Conservation (phyloP, 2,329 filamentous ascomycete genomes). For the Alternaria arborescens region DNA sequence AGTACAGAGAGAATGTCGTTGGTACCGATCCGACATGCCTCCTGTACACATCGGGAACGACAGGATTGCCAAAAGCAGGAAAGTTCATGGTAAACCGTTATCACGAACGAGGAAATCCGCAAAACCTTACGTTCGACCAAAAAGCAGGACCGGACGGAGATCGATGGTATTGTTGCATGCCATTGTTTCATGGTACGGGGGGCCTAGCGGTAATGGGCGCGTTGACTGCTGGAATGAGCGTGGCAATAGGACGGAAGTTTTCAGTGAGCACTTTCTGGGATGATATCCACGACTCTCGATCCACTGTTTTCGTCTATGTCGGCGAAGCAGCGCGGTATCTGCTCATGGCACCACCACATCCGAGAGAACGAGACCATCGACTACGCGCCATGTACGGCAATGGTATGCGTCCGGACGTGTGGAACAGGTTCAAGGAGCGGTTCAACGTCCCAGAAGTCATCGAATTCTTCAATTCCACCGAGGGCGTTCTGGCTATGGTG, state of each 20-base stretch:
- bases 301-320: slow-evolving; percentile 78
- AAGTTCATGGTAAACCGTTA: slow-evolving; percentile 40
- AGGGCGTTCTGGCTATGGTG: slow-evolving; percentile 70
- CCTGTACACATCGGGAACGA: slow-evolving; percentile 79
- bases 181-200: slow-evolving; percentile 77
- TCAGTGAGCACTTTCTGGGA: slow-evolving; percentile 74
- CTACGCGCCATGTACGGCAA: slow-evolving; percentile 70
- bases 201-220: slow-evolving; percentile 65
- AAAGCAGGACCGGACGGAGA: slow-evolving; percentile 56
- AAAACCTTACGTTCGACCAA: slow-evolving; percentile 46
- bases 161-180: slow-evolving; percentile 79
- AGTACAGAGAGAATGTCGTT: slow-evolving; percentile 62
- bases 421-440: slow-evolving; percentile 68
- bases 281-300: slow-evolving; percentile 71
- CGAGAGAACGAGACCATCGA: slow-evolving; percentile 66
- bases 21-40: slow-evolving; percentile 65
- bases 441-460: slow-evolving; percentile 69
- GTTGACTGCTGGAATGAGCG: slow-evolving; percentile 52
- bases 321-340: slow-evolving; percentile 79
- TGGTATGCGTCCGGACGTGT: slow-evolving; percentile 73
- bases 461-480: slow-evolving; percentile 81
- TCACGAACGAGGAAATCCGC: slow-evolving; percentile 46
- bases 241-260: slow-evolving; percentile 71
- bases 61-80: slow-evolving; percentile 70
- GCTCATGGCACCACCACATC: slow-evolving; percentile 69